Conservation (phyloP, 805 yeast species). For the Schwanniomyces pseudopolymorphus region DNA sequence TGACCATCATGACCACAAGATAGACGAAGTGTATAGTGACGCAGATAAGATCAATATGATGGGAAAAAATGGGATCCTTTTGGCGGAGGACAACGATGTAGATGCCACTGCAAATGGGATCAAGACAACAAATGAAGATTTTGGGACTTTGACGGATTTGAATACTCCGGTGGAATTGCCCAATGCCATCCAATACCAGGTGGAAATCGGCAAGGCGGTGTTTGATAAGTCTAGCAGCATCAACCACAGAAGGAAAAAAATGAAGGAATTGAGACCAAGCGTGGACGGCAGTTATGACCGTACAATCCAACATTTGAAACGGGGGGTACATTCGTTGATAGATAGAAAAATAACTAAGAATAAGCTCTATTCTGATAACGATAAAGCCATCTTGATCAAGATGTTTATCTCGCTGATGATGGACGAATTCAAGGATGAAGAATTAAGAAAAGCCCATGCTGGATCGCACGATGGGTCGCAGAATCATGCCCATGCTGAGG, state of each 20-base stretch:
- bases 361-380: constrained; percentile 5
- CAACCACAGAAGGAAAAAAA: background rate
- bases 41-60: background rate
- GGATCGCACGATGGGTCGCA: background rate
- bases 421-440: constrained; percentile 9
- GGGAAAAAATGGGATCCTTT: background rate
- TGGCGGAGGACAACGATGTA: constrained; percentile 1
- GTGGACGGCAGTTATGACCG: background rate
- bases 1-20: constrained; percentile 57
- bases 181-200: background rate
- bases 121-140: constrained; percentile 4
- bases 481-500: background rate
- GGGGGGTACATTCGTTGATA: constrained; percentile 7
- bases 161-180: constrained; percentile 2
- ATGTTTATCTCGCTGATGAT: constrained; percentile 12
- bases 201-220: background rate
- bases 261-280: background rate
- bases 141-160: constrained; percentile 4
- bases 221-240: background rate
- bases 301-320: constrained; percentile 4
- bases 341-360: constrained; percentile 9
- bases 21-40: background rate
- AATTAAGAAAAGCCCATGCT: background rate
- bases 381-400: constrained; percentile 12
- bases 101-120: background rate